A percentile compares a stretch with the other conserved stretches of the same genome.
These are phyloP conservation scores for Trichosporon coremiiforme DNA, from an alignment of 1,284 basidiomycete genomes.

Conservation along the genomic window DNA sequence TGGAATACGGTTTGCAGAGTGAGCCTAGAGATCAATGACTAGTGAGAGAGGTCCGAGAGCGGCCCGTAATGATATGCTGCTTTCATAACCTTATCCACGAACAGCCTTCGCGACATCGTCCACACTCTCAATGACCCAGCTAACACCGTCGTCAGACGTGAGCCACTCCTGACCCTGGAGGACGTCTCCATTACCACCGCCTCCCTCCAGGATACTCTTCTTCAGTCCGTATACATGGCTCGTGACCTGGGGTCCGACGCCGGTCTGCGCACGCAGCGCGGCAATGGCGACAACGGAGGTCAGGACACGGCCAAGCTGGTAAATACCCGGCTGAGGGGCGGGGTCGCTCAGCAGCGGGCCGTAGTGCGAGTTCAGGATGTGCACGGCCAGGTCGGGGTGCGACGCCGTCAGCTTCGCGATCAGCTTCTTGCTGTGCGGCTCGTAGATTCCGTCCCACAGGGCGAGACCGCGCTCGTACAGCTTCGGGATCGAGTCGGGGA, in stretches of 20 bases:
- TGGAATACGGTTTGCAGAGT: too few species aligned
- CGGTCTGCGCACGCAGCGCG: constrained; percentile 83
- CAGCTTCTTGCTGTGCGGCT: constrained; percentile 85
- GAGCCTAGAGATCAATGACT: too few species aligned
- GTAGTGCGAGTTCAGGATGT: constrained; percentile 89
- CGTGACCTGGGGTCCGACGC: constrained; percentile 86
- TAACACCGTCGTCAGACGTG: constrained; percentile 81
- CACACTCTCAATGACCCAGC: constrained; percentile 86
- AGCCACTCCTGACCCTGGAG: constrained; percentile 74
- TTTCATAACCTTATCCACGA: constrained; percentile 19
- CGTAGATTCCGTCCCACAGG: constrained; percentile 90
- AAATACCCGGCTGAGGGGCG: constrained; percentile 53
- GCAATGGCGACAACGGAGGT: constrained; percentile 88
- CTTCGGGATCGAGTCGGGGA: constrained; percentile 64
- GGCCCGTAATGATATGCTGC: not conserved
- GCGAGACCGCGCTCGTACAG: constrained; percentile 66
- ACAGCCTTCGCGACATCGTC: constrained; percentile 63
- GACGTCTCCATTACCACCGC: constrained; percentile 61
- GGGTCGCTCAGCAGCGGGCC: constrained; percentile 80
- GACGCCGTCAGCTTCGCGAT: constrained; percentile 81
- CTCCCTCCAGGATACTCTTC: constrained; percentile 68
- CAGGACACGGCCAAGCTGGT: constrained; percentile 70
- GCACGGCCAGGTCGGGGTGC: constrained; percentile 67
- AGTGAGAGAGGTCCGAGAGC: not conserved
- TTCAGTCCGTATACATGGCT: constrained; percentile 88